A percentile compares a stretch with the other conserved stretches of the same genome.
These are phyloP conservation scores for Suhomyces wounanorum DNA, from an alignment of 1,139 yeast genomes.

Conservation along the genomic window DNA sequence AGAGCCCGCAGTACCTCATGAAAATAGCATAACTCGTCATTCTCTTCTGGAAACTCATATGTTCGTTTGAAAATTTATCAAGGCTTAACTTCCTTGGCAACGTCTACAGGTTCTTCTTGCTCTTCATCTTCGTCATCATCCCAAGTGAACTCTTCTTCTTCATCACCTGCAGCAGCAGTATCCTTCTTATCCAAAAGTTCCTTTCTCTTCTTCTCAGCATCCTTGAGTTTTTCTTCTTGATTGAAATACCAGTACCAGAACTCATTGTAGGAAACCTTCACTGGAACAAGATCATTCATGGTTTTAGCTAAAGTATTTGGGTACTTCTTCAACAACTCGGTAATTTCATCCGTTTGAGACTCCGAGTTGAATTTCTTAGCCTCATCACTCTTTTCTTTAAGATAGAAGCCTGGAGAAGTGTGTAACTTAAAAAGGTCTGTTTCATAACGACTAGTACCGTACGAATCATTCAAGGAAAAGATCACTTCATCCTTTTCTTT, in stretches of 20 bases:
- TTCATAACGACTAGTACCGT: conserved; percentile 46
- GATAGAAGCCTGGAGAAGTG: conserved; percentile 28
- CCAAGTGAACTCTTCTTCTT: conserved; percentile 56
- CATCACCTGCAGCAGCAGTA: conserved; percentile 24
- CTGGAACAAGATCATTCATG: conserved; percentile 71
- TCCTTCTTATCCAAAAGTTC: conserved; percentile 46
- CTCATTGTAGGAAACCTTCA: conserved; percentile 52
- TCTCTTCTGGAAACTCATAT: no score
- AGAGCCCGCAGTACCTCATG: no score
- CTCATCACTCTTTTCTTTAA: conserved; percentile 21
- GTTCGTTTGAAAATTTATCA: neutral
- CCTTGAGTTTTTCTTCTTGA: conserved; percentile 54
- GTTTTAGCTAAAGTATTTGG: conserved; percentile 54
- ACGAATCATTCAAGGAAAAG: conserved; percentile 30
- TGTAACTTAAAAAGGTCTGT: conserved; percentile 45
- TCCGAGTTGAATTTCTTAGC: conserved; percentile 45
- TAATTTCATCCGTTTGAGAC: conserved; percentile 53
- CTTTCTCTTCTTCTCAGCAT: conserved; percentile 68
- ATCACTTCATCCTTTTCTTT: conserved; percentile 24
- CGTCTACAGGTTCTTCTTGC: conserved; percentile 18
- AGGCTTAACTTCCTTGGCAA: conserved; percentile 10
- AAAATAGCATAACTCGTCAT: no score
- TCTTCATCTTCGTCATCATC: conserved; percentile 61
- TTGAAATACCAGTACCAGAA: conserved; percentile 81
- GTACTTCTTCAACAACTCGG: conserved; percentile 48